These are phyloP conservation scores for Kalaharituber pfeilii DNA, from an alignment of 2,329 filamentous ascomycete genomes.

Conservation along the genomic window DNA sequence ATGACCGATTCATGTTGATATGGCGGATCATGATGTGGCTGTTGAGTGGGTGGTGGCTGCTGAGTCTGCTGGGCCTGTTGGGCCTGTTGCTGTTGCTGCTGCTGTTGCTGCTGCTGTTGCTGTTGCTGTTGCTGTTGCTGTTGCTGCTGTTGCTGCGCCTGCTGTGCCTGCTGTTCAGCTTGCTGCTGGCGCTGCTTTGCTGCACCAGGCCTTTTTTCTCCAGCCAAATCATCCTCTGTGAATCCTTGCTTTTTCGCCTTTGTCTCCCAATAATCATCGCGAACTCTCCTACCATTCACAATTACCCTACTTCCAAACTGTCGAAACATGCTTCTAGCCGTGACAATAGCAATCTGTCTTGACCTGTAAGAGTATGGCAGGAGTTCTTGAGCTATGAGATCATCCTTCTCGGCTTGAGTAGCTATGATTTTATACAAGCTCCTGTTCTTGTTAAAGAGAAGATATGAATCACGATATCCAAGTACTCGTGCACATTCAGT, in stretches of 20 bases:
- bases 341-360: constrained; percentile 96
- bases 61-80: constrained; percentile 42
- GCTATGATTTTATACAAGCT: constrained; percentile 96
- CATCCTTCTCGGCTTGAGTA: constrained; percentile 94
- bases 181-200: constrained; percentile 39
- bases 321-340: constrained; percentile 92
- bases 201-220: constrained; percentile 86
- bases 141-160: constrained; percentile 60
- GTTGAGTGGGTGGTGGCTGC: constrained; percentile 34
- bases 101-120: constrained; percentile 18
- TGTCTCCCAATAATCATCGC: constrained; percentile 97
- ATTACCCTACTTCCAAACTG: constrained; percentile 95
- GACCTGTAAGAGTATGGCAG: constrained; percentile 94
- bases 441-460: constrained; percentile 97
- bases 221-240: constrained; percentile 86
- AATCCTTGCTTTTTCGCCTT: constrained; percentile 96
- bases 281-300: constrained; percentile 69
- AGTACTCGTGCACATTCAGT: constrained; percentile 94
- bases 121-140: constrained; percentile 38
- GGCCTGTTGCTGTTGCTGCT: constrained; percentile 48
- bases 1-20: constrained; percentile 59
- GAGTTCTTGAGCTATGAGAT: constrained; percentile 85
- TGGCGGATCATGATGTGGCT: constrained; percentile 67
- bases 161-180: constrained; percentile 30
- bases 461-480: constrained; percentile 91